Evolutionary conservation across 148 eudicot genomes (phyloP).

Genomic region (Rhododendron vialii): DNA sequence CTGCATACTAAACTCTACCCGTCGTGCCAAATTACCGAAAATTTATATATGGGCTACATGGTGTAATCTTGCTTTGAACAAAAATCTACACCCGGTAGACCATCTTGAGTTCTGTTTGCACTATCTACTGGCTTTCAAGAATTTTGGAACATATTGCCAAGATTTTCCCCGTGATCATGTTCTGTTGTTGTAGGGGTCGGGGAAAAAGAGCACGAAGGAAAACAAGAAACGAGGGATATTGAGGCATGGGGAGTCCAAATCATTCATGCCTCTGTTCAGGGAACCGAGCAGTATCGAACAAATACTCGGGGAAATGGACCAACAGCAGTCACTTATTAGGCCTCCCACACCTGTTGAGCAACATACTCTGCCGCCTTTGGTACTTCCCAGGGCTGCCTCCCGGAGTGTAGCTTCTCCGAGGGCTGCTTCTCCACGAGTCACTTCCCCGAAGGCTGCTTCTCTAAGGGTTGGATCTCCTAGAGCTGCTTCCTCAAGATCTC

Average conservation of each 20-base stretch:
- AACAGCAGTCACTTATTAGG: constrained; percentile 34
- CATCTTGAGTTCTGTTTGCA: neutral
- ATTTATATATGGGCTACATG: neutral
- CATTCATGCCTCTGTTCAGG: constrained; percentile 74
- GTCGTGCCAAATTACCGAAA: neutral
- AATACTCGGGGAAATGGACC: constrained; percentile 77
- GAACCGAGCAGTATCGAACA: constrained; percentile 94
- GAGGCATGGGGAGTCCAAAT: constrained; percentile 61
- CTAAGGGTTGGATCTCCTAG: constrained; percentile 17
- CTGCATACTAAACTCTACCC: neutral
- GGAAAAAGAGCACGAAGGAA: constrained; percentile 62
- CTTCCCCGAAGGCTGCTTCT: constrained; percentile 29
- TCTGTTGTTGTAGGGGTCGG: constrained; percentile 43
- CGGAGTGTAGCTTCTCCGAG: constrained; percentile 14
- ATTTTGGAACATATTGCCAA: neutral
- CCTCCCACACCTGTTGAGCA: constrained; percentile 44
- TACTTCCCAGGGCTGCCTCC: constrained; percentile 13
- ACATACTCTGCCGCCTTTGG: constrained; percentile 35
- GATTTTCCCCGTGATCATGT: neutral
- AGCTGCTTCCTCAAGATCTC: constrained; percentile 26
- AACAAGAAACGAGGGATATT: constrained; percentile 56
- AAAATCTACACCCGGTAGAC: neutral
- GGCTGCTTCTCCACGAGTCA: constrained; percentile 24
- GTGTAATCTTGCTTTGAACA: neutral
- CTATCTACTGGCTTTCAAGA: neutral